Base-by-base conservation (phyloP, 805 yeast genomes). In the Wickerhamomyces ciferrii region DNA sequence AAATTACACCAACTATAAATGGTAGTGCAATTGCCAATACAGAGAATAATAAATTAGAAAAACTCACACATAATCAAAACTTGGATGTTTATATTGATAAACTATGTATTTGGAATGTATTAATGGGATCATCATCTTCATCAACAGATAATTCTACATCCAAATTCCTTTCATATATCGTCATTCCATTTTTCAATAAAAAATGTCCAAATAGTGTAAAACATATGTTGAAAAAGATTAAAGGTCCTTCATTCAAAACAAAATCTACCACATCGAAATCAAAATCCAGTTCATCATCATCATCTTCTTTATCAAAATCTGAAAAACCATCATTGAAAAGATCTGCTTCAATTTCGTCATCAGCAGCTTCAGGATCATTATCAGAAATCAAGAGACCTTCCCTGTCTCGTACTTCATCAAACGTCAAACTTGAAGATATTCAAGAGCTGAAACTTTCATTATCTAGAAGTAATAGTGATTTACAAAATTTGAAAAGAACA, bases 151-250 rank as follows among this genome's bases (percentile, higher is more conserved):
- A 68, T 7, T 69, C 74, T 14, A 63, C 74, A 0, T 51, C 60
- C 18, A 81, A 79, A 4, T 80, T 78, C 53, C 60, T 77, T 35
- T 77, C 72, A 4, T 74, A 73, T 50, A 77, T 79, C 9, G 48
- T 81, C 3, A 68, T 79, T 1, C 84, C 85, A 0, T 78, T 72
- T 58, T 81, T 68, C 55, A 74, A 68, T 43, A 72, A 71, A 46
- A 71, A 65, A 48, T 59, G 78, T 4, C 84, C 85, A 0, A 53
- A 63, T 37, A 61, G 75, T 4, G 70, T 77, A 9, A 69, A 68
- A 42, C 72, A 70, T 48, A 62, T 78, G 20, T 64, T 77, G 6
- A 69, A 68, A 19, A 75, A 71, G 45, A 65, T 79, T 42, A 79
- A 76, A 48, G 77, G 75, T 14, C 76, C 75, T 1, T 69, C 62